A percentile compares a stretch with the other conserved stretches of the same genome.
Evolutionary conservation across 805 yeast species (phyloP).

Genomic region (Candida taoyuanica): DNA sequence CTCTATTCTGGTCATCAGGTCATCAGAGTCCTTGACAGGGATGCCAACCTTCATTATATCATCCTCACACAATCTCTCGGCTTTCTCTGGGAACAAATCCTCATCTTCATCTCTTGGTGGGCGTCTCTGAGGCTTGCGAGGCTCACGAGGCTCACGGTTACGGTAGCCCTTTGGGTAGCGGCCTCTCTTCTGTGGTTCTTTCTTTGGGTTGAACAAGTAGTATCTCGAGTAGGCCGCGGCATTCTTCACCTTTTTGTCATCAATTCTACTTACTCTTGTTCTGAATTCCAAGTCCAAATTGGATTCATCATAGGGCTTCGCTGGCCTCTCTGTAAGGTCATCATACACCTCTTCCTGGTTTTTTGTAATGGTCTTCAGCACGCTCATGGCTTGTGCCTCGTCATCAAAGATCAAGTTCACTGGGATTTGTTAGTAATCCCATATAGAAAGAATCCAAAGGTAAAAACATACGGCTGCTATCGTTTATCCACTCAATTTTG

Average conservation of each 20-base stretch:
- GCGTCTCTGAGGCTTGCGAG: conserved; percentile 6
- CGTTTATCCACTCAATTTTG: conserved; percentile 28
- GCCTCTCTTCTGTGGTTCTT: conserved; percentile 7
- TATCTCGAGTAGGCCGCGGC: conserved; percentile 26
- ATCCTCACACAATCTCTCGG: too few species aligned
- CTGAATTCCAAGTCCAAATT: conserved; percentile 17
- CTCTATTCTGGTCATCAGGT: too few species aligned
- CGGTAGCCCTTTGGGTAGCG: conserved; percentile 10
- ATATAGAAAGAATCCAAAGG: background rate
- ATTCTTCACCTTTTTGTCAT: conserved; percentile 26
- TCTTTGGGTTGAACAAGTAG: conserved; percentile 25
- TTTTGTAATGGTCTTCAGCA: conserved; percentile 13
- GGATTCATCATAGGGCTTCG: conserved; percentile 6
- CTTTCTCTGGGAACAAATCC: conserved; percentile 23
- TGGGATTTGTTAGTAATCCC: background rate
- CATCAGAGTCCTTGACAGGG: background rate
- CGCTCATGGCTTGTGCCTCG: conserved; percentile 15
- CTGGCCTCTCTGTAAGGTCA: conserved; percentile 7
- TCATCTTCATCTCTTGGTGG: conserved; percentile 9
- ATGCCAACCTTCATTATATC: too few species aligned
- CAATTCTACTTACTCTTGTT: conserved; percentile 18
- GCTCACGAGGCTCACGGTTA: conserved; percentile 20
- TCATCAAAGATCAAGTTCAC: conserved; percentile 25
- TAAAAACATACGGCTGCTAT: conserved; percentile 18
- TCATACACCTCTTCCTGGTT: conserved; percentile 7